phyloP scores from a whole-genome alignment of 2,329 filamentous ascomycete genomes.

The Pezicula rhizophila region DNA sequence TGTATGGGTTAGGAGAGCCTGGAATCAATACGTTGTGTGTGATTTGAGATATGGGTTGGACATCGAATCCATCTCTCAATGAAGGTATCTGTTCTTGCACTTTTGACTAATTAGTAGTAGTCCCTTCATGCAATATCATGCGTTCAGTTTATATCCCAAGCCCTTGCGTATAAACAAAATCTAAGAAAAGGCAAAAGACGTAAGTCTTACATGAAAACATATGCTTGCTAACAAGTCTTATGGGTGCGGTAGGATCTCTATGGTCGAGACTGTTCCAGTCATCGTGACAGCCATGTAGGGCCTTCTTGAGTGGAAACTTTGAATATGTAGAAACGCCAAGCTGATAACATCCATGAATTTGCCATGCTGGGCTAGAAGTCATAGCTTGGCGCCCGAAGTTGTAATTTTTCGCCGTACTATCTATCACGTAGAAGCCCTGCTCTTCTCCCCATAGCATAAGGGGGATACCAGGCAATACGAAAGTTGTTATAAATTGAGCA shows the following conservation, averaged over 20 bases:
- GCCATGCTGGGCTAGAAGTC: conserved; percentile 55
- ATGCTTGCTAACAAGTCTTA: conserved; percentile 52
- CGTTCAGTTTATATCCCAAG: too few species aligned
- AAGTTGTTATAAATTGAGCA: conserved; percentile 50
- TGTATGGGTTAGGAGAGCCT: background rate
- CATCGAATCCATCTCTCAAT: conserved; percentile 52
- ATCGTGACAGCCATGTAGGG: conserved; percentile 49
- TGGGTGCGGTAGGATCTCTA: conserved; percentile 52
- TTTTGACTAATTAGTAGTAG: background rate
- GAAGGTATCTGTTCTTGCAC: conserved; percentile 30
- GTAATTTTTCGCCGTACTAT: conserved; percentile 58
- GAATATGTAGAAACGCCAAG: conserved; percentile 44
- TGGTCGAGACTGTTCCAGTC: conserved; percentile 52
- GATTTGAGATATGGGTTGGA: conserved; percentile 48
- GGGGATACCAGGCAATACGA: conserved; percentile 54
- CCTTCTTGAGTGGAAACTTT: conserved; percentile 48
- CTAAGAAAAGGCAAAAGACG: background rate
- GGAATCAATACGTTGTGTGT: conserved; percentile 30
- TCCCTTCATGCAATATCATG: too few species aligned
- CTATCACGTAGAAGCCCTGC: conserved; percentile 54
- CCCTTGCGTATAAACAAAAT: too few species aligned
- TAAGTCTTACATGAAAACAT: conserved; percentile 53
- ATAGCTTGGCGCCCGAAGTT: conserved; percentile 59
- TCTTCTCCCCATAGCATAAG: conserved; percentile 59
- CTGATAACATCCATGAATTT: conserved; percentile 55